Evolutionary conservation across 352 stramenopile genomes (phyloP).

Genomic region (Phytophthora capsici): DNA sequence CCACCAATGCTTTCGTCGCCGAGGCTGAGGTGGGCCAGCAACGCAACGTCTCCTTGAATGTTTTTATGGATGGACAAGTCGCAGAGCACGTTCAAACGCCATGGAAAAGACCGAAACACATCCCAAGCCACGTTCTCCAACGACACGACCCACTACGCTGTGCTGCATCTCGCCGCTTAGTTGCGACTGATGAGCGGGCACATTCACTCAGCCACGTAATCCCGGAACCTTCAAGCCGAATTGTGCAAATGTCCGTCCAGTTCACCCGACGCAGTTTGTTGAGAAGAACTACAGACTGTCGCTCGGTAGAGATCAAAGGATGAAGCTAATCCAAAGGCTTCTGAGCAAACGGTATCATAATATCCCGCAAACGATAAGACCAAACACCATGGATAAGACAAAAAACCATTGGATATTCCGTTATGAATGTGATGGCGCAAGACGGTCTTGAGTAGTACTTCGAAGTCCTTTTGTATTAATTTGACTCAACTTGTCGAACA

Average conservation of each 20-base stretch:
- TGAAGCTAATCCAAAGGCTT: too few species aligned
- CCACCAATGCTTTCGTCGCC: conserved; percentile 12
- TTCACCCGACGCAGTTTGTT: too few species aligned
- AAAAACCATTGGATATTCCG: too few species aligned
- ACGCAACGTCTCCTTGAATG: conserved; percentile 11
- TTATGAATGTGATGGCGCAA: too few species aligned
- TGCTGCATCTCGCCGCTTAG: background rate
- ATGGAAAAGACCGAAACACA: conserved; percentile 27
- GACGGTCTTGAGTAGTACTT: too few species aligned
- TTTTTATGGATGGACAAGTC: conserved; percentile 16
- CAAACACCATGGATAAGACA: too few species aligned
- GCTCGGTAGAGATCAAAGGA: too few species aligned
- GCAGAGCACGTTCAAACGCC: conserved; percentile 18
- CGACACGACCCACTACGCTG: conserved; percentile 12
- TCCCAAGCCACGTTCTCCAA: conserved; percentile 20
- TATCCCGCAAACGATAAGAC: too few species aligned
- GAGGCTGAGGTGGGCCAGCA: conserved; percentile 22
- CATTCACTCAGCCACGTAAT: conserved; percentile 3
- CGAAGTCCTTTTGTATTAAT: too few species aligned
- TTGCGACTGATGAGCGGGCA: conserved; percentile 20
- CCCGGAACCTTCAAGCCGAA: conserved; percentile 6
- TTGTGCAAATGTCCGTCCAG: background rate
- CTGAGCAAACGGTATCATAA: too few species aligned
- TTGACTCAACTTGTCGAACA: conserved; percentile 1
- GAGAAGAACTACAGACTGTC: too few species aligned